Base-by-base conservation (phyloP, 495 filamentous ascomycete species). In the Friedmanniomyces endolithicus region DNA sequence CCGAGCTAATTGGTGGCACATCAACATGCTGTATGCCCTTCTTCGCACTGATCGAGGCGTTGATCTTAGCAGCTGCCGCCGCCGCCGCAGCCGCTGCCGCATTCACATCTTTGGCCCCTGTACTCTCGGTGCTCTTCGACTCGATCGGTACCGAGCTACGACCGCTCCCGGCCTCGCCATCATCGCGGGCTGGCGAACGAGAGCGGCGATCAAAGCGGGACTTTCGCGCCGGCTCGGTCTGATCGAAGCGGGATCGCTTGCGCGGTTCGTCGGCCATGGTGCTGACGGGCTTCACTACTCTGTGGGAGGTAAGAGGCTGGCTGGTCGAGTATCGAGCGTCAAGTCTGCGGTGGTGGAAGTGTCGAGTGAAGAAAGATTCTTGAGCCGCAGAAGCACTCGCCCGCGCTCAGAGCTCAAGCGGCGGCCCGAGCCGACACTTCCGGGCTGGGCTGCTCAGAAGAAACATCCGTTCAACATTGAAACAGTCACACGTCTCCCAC, bases 11-110 rank as follows among this genome's bases (percentile, higher is more conserved):
- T 0, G 90, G 88, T 22, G 90, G 92, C 12, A 94, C 88, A 64
- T 98, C 90, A 40, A 94, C 86, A 72, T 90, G 88, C 67, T 95
- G 90, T 51, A 90, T 84, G 54, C 86, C 88, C 70, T 94, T 94
- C 69, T 89, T 92, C 11, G 88, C 87, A 44, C 92, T 85, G 56
- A 97, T 81, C 64, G 86, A 81, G 37, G 88, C 92, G 71, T 95
- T 94, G 70, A 97, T 97, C 67, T 79, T 86, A 52, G 90, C n/a
- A n/a, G n/a, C 90, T 31, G 92, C 92, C 1, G 90, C 92, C 34
- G 87, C 88, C 6, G 87, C 85, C n/a, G 88, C 86, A 39, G 89
- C 84, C 64, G 92, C 86, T 2, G 71, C 68, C 25, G 74, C 66
- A 60, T 71, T 71, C 70, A 69, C 69, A 64, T 62, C 55, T 64